Base-by-base conservation (phyloP, 306 rosid genomes). In the Lathyrus sativus region DNA sequence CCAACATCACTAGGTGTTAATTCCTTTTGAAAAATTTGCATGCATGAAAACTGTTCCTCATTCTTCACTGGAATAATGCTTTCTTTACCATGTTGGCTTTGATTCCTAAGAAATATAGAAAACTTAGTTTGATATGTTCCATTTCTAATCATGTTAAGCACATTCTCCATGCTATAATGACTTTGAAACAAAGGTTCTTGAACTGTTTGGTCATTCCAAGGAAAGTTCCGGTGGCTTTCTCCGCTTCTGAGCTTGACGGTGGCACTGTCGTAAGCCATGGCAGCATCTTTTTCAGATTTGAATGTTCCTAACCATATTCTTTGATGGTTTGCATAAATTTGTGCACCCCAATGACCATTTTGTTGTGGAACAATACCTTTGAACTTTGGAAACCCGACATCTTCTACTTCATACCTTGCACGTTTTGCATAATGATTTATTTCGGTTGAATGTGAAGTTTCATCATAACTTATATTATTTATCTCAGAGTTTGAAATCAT, bases 291-390 rank as follows among this genome's bases (percentile, higher is more conserved):
- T 60, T 86, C 88, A 0, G 92, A 78, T 13, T 85, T 89, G 79
- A 92, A 92, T 0, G 98, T 89, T 3, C 98, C 98, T 11, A 92
- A 88, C 98, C 98, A 92, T 12, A 92, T 82, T 66, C 96, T 81
- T 53, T 86, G 98, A 69, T 92, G 92, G 38, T 85, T 84, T 37
- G 92, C 89, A 12, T 92, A 92, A 64, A 92, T 92, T 14, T 92
- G 95, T 11, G 96, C 91, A 24, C 98, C 96, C 96, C 95, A 92
- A 63, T 90, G 80, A 1, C 98, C 98, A 11, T 92, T 92, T 65
- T 86, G 89, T 53, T 89, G 96, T 11, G 91, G 85, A 60, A 89
- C 95, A 10, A 92, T 85, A 1, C 96, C 96, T 80, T 89, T 92
- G 70, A 86, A 89, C 74, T 80, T 89, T 9, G 73, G 80, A 5